phyloP scores from a whole-genome alignment of 768 basidiomycete species.

The Thelephora aurantiotincta region DNA sequence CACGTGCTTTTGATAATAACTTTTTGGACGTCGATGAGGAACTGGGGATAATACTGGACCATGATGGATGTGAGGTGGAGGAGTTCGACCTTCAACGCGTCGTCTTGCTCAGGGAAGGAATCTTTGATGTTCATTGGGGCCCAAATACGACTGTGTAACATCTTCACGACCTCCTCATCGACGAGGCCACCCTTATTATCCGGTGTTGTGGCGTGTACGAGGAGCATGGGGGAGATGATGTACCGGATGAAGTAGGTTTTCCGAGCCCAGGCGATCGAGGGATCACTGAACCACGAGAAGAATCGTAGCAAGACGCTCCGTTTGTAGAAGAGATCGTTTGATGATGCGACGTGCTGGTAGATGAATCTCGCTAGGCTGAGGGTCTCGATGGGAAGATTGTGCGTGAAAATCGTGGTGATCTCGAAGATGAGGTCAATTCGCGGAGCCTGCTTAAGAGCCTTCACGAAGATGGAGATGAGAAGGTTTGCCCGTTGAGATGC shows the following conservation, averaged over 20 bases:
- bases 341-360: conserved; percentile 71
- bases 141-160: conserved; percentile 71
- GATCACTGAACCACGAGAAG: conserved; percentile 68
- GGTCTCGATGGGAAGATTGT: conserved; percentile 70
- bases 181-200: conserved; percentile 45
- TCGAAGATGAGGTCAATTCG: conserved; percentile 87
- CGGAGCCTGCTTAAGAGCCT: conserved; percentile 50
- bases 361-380: conserved; percentile 73
- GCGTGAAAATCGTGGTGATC: conserved; percentile 66
- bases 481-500: conserved; percentile 45
- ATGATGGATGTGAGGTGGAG: conserved; percentile 81
- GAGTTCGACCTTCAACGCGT: conserved; percentile 82
- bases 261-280: conserved; percentile 48
- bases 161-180: conserved; percentile 53
- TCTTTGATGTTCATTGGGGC: conserved; percentile 49
- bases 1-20: conserved; percentile 91
- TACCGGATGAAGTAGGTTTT: conserved; percentile 73
- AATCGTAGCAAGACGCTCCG: conserved; percentile 80
- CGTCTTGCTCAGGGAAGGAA: conserved; percentile 48
- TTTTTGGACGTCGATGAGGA: conserved; percentile 75
- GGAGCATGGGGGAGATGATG: conserved; percentile 75
- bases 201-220: conserved; percentile 54
- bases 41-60: conserved; percentile 68
- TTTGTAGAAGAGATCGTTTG: conserved; percentile 50
- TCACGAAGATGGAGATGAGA: conserved; percentile 66